Conservation (phyloP, 2,329 filamentous ascomycete genomes). For the Pseudonectria foliicola region DNA sequence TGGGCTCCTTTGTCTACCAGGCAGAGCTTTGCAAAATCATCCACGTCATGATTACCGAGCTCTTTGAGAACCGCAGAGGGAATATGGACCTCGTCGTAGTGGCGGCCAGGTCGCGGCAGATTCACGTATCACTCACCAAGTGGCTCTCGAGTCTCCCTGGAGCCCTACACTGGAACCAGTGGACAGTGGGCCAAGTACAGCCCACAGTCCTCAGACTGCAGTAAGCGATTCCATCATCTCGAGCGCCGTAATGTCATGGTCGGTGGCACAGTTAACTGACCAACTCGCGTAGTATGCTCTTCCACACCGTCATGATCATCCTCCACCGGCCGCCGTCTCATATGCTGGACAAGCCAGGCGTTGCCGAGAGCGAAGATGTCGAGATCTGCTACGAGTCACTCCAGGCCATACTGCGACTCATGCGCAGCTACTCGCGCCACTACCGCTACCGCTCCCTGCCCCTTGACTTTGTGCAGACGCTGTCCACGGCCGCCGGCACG, state of each 20-base stretch:
- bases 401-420: slow-evolving; percentile 36
- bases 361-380: slow-evolving; percentile 36
- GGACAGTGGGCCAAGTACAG: slow-evolving; percentile 40
- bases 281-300: slow-evolving; percentile 30
- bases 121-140: slow-evolving; percentile 39
- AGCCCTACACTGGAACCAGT: slow-evolving; percentile 44
- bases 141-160: slow-evolving; percentile 40
- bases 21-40: slow-evolving; percentile 42
- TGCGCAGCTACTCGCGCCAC: slow-evolving; percentile 36
- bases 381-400: slow-evolving; percentile 44
- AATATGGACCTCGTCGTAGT: slow-evolving; percentile 34
- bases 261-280: slow-evolving; percentile 9
- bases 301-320: slow-evolving; percentile 45
- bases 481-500: slow-evolving; percentile 39
- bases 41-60: slow-evolving; percentile 42
- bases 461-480: slow-evolving; percentile 41
- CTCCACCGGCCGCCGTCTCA: slow-evolving; percentile 41
- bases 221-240: slow-evolving; percentile 16
- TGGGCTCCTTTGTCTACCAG: slow-evolving; percentile 39
- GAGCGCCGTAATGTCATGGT: neutral
- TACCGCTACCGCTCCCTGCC: slow-evolving; percentile 38
- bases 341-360: slow-evolving; percentile 32
- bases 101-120: slow-evolving; percentile 35
- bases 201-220: slow-evolving; percentile 41
- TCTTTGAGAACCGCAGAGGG: slow-evolving; percentile 41